These are phyloP conservation scores for Calycina marina DNA, from an alignment of 2,329 filamentous ascomycete species.

Conservation along the genomic window DNA sequence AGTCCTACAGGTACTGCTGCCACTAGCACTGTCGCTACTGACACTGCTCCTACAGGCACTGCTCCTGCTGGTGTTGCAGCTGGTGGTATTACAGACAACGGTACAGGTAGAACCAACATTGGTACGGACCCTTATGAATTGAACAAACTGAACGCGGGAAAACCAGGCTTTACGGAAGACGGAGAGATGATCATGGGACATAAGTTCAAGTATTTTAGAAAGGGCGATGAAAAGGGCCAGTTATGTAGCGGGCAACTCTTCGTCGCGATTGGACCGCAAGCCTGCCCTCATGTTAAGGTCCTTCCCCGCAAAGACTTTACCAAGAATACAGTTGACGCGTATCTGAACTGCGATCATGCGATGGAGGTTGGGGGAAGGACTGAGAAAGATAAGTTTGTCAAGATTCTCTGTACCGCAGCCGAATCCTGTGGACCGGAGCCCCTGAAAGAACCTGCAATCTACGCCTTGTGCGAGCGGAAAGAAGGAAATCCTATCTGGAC, in stretches of 20 bases:
- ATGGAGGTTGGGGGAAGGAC: conserved; percentile 7
- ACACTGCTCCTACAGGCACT: too few relatives aligned
- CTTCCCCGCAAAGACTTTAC: conserved; percentile 8
- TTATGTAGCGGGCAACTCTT: conserved; percentile 15
- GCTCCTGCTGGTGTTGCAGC: conserved; percentile 4
- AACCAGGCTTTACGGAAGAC: conserved; percentile 8
- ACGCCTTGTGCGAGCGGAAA: conserved; percentile 7
- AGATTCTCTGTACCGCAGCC: conserved; percentile 7
- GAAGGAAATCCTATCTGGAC: conserved; percentile 9
- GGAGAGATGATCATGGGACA: conserved; percentile 7
- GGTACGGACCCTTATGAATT: conserved; percentile 8
- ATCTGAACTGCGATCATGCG: conserved; percentile 6
- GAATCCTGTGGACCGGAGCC: conserved; percentile 8
- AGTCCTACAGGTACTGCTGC: too few relatives aligned
- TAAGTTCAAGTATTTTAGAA: conserved; percentile 9
- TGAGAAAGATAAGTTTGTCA: conserved; percentile 9
- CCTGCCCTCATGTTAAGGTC: conserved; percentile 6
- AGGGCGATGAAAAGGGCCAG: conserved; percentile 7
- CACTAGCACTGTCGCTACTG: too few relatives aligned
- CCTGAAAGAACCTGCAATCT: conserved; percentile 7
- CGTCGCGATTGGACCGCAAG: conserved; percentile 5
- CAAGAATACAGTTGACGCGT: conserved; percentile 6
- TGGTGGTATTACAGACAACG: conserved; percentile 8
- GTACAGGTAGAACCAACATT: conserved; percentile 7
- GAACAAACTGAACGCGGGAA: conserved; percentile 8